Conservation (phyloP, 2,329 filamentous ascomycete genomes). For the Cephalotrichum gorgonifer region DNA sequence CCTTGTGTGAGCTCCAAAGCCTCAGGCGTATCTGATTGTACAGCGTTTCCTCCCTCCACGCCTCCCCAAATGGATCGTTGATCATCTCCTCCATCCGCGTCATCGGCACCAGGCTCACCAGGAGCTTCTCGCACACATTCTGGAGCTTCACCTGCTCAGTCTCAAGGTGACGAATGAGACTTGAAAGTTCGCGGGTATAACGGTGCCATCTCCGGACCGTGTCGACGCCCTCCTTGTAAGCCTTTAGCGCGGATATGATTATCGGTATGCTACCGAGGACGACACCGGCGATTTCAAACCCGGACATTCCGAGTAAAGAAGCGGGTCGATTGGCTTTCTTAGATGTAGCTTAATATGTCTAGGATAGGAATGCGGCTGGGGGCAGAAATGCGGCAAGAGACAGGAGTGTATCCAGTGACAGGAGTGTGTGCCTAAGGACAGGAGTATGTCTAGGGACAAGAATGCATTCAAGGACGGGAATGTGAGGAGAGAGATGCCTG, state of each 20-base stretch:
- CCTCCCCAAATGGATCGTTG: slow-evolving; percentile 13
- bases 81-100: slow-evolving; percentile 18
- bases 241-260: slow-evolving; percentile 9
- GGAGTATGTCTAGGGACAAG: too few species aligned
- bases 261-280: slow-evolving; percentile 13
- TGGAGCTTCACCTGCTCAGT: slow-evolving; percentile 16
- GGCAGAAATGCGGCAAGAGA: too few species aligned
- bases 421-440: too few species aligned
- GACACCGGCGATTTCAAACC: slow-evolving; percentile 12
- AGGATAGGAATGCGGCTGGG: too few species aligned
- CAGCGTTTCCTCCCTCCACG: slow-evolving; percentile 14
- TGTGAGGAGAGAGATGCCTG: too few species aligned
- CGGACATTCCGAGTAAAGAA: slow-evolving; percentile 10
- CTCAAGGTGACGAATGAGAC: slow-evolving; percentile 12
- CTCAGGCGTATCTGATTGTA: slow-evolving; percentile 12
- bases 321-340: neutral
- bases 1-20: slow-evolving; percentile 11
- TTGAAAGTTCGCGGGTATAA: slow-evolving; percentile 12
- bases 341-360: too few species aligned
- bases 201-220: slow-evolving; percentile 9
- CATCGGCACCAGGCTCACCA: slow-evolving; percentile 13
- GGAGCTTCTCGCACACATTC: slow-evolving; percentile 19
- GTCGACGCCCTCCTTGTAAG: slow-evolving; percentile 12
- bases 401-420: too few species aligned
- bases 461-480: too few species aligned